Percentiles rank a stretch among this genome's conserved stretches.
These are phyloP conservation scores for Tetracladium marchalianum DNA, from an alignment of 495 filamentous ascomycete genomes.

Conservation along the genomic window DNA sequence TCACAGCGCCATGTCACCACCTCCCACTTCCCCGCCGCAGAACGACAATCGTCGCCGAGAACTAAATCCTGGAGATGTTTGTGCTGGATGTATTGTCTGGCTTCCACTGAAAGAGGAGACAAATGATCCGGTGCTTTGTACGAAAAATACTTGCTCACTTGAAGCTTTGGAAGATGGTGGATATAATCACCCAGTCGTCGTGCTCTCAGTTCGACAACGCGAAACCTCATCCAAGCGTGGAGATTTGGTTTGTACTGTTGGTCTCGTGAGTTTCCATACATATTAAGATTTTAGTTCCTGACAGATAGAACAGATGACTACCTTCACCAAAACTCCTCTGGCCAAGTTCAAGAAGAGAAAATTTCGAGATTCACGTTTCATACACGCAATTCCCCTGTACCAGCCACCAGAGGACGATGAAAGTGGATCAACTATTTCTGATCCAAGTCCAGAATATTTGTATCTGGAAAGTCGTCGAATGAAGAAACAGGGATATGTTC, in stretches of 20 bases:
- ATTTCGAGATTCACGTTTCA: not conserved
- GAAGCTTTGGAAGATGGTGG: slow-evolving; percentile 2
- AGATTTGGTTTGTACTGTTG: slow-evolving; percentile 9
- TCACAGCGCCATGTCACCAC: too few species aligned
- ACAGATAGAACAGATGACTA: slow-evolving; percentile 9
- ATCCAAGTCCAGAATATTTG: not conserved
- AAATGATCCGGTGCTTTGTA: not conserved
- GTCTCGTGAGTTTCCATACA: slow-evolving; percentile 1
- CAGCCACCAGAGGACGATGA: not conserved
- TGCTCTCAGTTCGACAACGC: slow-evolving; percentile 3
- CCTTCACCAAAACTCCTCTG: slow-evolving; percentile 5
- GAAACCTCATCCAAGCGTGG: not conserved
- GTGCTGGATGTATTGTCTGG: slow-evolving; percentile 15
- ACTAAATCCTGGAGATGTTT: slow-evolving; percentile 2
- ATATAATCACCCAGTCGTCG: slow-evolving; percentile 13
- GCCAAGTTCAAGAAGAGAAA: not conserved
- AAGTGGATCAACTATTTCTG: not conserved
- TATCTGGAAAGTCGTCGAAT: slow-evolving; percentile 2
- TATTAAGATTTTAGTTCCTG: not conserved
- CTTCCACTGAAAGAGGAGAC: not conserved
- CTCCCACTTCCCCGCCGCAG: too few species aligned
- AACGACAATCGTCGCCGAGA: too few species aligned
- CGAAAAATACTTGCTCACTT: not conserved
- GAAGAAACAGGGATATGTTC: slow-evolving; percentile 9
- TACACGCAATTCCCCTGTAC: slow-evolving; percentile 4